These are phyloP conservation scores for Pseudonitzschia delicatissima DNA, from an alignment of 108 stramenopile genomes.

Conservation along the genomic window DNA sequence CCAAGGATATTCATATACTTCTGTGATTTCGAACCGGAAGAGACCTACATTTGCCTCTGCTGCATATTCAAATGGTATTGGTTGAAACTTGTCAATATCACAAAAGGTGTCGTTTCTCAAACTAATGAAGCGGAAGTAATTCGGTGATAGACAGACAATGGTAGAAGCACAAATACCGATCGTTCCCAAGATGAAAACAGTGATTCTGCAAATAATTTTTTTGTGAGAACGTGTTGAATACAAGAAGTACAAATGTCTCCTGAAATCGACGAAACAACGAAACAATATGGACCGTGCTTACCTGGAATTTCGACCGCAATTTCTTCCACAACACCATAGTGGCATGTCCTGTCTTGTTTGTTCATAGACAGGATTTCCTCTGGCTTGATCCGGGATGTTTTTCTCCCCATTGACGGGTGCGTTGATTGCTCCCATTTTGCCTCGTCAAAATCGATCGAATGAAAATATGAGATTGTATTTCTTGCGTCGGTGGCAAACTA, in stretches of 20 bases:
- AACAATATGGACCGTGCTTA: no score
- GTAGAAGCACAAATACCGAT: slow-evolving; percentile 25
- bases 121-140: slow-evolving; percentile 28
- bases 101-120: slow-evolving; percentile 36
- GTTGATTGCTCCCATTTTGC: not conserved
- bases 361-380: slow-evolving; percentile 43
- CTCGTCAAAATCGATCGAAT: no score
- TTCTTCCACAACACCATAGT: slow-evolving; percentile 37
- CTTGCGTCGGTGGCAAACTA: no score
- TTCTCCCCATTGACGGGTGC: not conserved
- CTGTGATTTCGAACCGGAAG: slow-evolving; percentile 31
- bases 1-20: slow-evolving; percentile 39
- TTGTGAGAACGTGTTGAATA: no score
- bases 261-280: no score
- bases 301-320: slow-evolving; percentile 39
- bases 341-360: slow-evolving; percentile 45
- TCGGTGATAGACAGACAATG: slow-evolving; percentile 18
- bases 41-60: slow-evolving; percentile 35
- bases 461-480: no score
- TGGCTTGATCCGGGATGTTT: slow-evolving; percentile 28
- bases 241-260: no score
- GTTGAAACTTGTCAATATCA: slow-evolving; percentile 28
- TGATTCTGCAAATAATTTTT: slow-evolving; percentile 9
- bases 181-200: slow-evolving; percentile 15
- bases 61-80: slow-evolving; percentile 33